phyloP scores from a whole-genome alignment of 2,329 filamentous ascomycete species.

The Colletotrichum trifolii region DNA sequence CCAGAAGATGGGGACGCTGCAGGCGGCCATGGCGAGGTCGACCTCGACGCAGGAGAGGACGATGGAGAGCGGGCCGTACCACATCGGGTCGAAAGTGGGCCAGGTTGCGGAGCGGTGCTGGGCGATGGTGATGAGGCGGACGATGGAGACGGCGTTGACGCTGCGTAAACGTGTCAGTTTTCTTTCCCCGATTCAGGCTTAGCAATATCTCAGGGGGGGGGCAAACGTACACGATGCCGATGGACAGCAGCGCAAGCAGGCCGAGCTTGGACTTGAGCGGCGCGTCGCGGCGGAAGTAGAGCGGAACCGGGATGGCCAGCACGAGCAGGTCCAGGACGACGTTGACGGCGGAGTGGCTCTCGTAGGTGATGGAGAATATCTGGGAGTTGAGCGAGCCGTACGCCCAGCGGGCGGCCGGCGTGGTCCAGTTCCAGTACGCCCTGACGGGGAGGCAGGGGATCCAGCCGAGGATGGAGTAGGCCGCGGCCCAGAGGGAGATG shows the following conservation, averaged over 20 bases:
- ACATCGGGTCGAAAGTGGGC: slow-evolving; percentile 48
- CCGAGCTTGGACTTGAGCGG: slow-evolving; percentile 40
- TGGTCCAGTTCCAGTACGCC: slow-evolving; percentile 38
- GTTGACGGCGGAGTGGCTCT: slow-evolving; percentile 47
- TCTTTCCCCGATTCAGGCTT: background rate
- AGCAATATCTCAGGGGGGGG: background rate
- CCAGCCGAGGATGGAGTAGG: slow-evolving; percentile 43
- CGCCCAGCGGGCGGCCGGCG: slow-evolving; percentile 42
- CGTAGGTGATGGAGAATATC: slow-evolving; percentile 45
- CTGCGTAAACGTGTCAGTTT: background rate
- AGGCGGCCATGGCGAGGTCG: slow-evolving; percentile 47
- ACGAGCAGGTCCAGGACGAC: slow-evolving; percentile 48
- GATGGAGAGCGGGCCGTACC: slow-evolving; percentile 43
- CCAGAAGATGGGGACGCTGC: slow-evolving; percentile 81
- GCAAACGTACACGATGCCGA: slow-evolving; percentile 44
- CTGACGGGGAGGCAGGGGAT: slow-evolving; percentile 43
- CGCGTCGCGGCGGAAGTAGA: slow-evolving; percentile 43
- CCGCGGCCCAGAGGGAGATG: slow-evolving; percentile 40
- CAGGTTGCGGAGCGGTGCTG: slow-evolving; percentile 44
- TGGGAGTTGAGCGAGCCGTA: slow-evolving; percentile 43
- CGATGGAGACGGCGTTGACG: slow-evolving; percentile 44
- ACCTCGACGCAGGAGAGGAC: slow-evolving; percentile 39
- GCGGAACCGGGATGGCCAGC: slow-evolving; percentile 46
- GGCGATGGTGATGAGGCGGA: slow-evolving; percentile 45
- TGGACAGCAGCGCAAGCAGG: slow-evolving; percentile 43